Evolutionary conservation across 148 eudicot genomes (phyloP).

Genomic region (Salicornia ramosissima): DNA sequence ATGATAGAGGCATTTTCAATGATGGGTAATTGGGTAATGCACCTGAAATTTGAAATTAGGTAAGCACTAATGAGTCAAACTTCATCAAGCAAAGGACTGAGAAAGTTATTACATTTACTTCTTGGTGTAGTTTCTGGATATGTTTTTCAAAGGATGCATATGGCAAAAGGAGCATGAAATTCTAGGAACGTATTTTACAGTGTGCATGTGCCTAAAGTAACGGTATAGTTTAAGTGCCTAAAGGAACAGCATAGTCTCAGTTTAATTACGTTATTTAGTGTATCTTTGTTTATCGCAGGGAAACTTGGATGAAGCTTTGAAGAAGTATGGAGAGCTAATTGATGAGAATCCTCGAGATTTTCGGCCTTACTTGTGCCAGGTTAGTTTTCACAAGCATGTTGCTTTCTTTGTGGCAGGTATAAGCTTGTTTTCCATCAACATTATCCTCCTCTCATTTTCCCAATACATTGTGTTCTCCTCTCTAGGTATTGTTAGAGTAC

Average conservation of each 20-base stretch:
- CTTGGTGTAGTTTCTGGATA: no score
- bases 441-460: not conserved
- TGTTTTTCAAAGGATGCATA: not conserved
- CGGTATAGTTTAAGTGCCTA: no score
- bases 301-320: conserved; percentile 73
- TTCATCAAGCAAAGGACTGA: no score
- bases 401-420: not conserved
- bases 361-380: conserved; percentile 97
- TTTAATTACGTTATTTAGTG: not conserved
- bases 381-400: conserved; percentile 12
- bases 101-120: no score
- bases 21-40: no score
- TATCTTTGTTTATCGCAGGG: conserved; percentile 47
- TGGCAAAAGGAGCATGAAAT: not conserved
- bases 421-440: no score
- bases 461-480: not conserved
- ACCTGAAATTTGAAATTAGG: not conserved
- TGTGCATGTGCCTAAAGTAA: not conserved
- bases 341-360: conserved; percentile 87
- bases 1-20: not conserved
- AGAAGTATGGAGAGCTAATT: conserved; percentile 49
- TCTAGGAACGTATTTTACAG: not conserved
- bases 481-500: not conserved
- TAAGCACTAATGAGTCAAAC: not conserved
- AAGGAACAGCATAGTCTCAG: no score